Evolutionary conservation across 1,139 yeast species (phyloP).

Genomic region (Debaryomyces sp.): DNA sequence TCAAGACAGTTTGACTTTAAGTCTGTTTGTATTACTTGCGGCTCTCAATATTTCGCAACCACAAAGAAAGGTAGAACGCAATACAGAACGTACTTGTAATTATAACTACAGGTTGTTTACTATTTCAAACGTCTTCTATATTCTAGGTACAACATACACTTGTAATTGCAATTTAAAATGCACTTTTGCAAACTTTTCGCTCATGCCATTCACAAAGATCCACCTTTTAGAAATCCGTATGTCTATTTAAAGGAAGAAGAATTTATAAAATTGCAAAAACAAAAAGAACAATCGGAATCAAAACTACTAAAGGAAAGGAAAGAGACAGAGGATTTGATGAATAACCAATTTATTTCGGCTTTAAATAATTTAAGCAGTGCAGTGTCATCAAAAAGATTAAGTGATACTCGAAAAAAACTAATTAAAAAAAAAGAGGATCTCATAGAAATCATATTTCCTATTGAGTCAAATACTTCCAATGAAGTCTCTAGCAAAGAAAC

Average conservation of each 20-base stretch:
- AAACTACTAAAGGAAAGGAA: not conserved
- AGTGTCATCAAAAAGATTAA: not conserved
- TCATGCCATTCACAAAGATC: not conserved
- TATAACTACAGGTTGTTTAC: not conserved
- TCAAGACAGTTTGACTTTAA: not conserved
- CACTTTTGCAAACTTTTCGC: not conserved
- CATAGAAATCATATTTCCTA: not conserved
- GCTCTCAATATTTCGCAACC: not conserved
- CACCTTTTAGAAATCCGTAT: constrained; percentile 8
- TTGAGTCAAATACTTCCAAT: not conserved
- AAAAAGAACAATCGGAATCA: not conserved
- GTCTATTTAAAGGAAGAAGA: constrained; percentile 8
- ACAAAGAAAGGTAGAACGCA: not conserved
- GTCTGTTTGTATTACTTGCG: not conserved
- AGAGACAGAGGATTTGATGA: not conserved
- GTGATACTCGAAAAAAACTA: not conserved
- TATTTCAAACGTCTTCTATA: not conserved
- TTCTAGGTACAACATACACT: not conserved
- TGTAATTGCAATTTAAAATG: not conserved
- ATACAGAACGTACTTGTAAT: not conserved
- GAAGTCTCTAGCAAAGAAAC: not conserved
- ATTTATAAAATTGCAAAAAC: not conserved
- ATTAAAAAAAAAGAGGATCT: not conserved
- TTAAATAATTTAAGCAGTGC: not conserved
- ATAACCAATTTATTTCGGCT: not conserved